Conservation (phyloP, 2,329 filamentous ascomycete genomes). For the Canariomyces notabilis region DNA sequence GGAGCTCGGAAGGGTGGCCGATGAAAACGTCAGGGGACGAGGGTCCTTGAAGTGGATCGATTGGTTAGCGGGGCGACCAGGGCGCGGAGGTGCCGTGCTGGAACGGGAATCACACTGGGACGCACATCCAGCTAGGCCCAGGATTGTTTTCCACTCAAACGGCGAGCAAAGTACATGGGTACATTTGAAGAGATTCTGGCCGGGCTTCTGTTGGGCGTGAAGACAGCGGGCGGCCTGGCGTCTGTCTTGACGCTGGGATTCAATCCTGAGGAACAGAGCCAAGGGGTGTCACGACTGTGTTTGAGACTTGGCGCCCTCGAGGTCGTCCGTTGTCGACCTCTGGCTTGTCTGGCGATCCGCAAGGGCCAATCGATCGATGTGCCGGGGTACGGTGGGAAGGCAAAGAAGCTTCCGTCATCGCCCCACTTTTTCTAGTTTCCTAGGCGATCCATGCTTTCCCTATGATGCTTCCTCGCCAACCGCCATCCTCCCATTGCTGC, state of each 20-base stretch:
- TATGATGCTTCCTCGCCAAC: slow-evolving; percentile 14
- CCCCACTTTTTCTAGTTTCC: slow-evolving; percentile 16
- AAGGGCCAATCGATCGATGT: neutral
- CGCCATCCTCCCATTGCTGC: neutral
- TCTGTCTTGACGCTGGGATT: neutral
- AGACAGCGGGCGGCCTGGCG: too few species aligned
- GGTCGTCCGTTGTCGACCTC: neutral
- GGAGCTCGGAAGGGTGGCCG: slow-evolving; percentile 3
- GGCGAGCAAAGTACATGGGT: too few species aligned
- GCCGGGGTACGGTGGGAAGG: too few species aligned
- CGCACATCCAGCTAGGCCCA: too few species aligned
- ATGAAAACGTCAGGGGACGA: neutral
- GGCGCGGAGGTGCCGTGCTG: slow-evolving; percentile 1
- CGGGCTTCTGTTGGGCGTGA: too few species aligned
- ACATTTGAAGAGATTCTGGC: too few species aligned
- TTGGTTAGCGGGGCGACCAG: neutral
- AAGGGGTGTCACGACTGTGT: neutral
- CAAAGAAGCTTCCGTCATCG: slow-evolving; percentile 18
- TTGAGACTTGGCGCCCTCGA: neutral
- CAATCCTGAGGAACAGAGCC: neutral
- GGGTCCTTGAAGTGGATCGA: neutral
- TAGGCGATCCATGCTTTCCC: slow-evolving; percentile 8
- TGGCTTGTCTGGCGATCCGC: neutral
- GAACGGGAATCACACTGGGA: too few species aligned
- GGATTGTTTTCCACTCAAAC: too few species aligned